Evolutionary conservation across 495 filamentous ascomycete species (phyloP).

Genomic region (Tuber brumale): DNA sequence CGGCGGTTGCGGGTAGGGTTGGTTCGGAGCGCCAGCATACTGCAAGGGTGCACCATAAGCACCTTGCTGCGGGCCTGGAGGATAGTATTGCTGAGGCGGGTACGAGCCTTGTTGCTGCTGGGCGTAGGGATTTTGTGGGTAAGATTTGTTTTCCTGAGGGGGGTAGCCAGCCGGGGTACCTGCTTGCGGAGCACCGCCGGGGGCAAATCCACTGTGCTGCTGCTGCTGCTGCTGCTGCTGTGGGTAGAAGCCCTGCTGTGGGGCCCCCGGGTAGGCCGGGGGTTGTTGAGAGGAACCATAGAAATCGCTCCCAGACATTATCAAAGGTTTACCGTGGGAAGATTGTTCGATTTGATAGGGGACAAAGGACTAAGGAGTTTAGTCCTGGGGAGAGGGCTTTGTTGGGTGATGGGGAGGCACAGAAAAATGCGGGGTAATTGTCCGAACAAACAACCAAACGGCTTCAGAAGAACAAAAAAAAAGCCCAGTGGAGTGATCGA

Average conservation of each 20-base stretch:
- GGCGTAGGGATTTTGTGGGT: constrained; percentile 24
- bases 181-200: constrained; percentile 22
- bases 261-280: constrained; percentile 17
- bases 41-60: constrained; percentile 21
- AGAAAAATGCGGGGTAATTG: constrained; percentile 26
- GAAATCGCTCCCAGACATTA: constrained; percentile 29
- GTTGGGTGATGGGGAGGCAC: background rate
- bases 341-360: background rate
- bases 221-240: constrained; percentile 15
- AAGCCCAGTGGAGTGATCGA: background rate
- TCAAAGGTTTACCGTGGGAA: constrained; percentile 3
- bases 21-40: constrained; percentile 8
- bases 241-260: constrained; percentile 5
- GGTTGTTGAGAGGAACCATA: constrained; percentile 30
- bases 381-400: background rate
- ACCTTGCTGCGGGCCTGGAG: constrained; percentile 8
- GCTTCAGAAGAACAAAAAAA: background rate
- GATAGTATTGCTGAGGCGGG: constrained; percentile 16
- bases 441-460: background rate
- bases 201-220: constrained; percentile 14
- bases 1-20: background rate
- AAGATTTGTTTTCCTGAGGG: constrained; percentile 22
- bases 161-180: constrained; percentile 15
- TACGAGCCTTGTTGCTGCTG: constrained; percentile 12
- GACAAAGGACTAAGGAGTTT: background rate